Base-by-base conservation (phyloP, 164 flowering plant genomes). In the Berberis thunbergii region DNA sequence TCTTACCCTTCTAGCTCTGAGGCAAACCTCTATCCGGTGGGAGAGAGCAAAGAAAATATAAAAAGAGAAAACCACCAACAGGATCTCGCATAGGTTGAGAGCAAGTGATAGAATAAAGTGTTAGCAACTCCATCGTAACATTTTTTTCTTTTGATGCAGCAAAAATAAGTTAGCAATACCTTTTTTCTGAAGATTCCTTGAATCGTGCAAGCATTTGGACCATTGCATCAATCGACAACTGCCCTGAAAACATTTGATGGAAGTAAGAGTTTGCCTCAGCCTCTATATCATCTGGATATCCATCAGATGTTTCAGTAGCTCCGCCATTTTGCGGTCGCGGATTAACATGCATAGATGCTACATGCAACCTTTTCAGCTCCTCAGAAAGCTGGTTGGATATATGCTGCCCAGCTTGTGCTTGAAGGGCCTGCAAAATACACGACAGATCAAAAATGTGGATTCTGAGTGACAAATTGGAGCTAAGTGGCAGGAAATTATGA, bases 121-220 rank as follows among this genome's bases (percentile, higher is more conserved):
- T 26, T 26, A 46, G 6, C 42, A 43, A 2, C 46, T 54, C 40
- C 3, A 58, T 6, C 3, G 45, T 3, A 42, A 50, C 9, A 41
- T 10, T 12, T 13, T 9, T 6, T 52, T 3, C 12, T 43, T 59
- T 59, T 9, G n/a, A 59, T 8, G 1, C 57, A 59, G 43, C 46
- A 41, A 1, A 40, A 5, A 8, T 53, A 60, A 45, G 10, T 4
- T 11, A 26, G 53, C 13, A 40, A 40, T 13, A 89, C 99, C 99
- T 91, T 75, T 71, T 72, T 13, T 82, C 89, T 54, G 87, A 65
- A 61, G 97, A 95, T 66, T 91, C 97, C 70, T 85, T 85, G 70
- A 84, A 95, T 43, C 81, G 86, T 46, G 91, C 78, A 74, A 95
- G 96, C 95, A 81, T 85, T 73, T 86, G 85, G 70, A 95, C 86